Conservation (phyloP, 345 rosid genomes). For the Corchorus olitorius region DNA sequence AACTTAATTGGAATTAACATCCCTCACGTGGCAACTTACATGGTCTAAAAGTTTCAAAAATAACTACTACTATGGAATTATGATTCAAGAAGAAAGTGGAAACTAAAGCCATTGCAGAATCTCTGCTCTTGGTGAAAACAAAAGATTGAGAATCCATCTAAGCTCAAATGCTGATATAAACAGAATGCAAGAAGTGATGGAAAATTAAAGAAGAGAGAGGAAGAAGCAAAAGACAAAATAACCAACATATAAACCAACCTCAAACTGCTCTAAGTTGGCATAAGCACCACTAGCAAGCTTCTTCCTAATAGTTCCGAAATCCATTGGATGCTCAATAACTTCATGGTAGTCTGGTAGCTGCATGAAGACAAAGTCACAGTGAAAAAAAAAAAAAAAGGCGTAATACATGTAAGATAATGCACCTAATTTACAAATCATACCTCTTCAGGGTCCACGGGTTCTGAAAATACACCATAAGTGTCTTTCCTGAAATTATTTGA, state of each 20-base stretch:
- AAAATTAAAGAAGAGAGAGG: background rate
- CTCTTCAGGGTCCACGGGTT: conserved; percentile 74
- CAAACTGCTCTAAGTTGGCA: conserved; percentile 72
- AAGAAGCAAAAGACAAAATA: conserved; percentile 1
- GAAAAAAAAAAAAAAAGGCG: background rate
- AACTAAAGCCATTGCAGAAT: background rate
- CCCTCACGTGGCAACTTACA: background rate
- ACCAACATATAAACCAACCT: conserved; percentile 50
- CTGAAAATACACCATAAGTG: conserved; percentile 66
- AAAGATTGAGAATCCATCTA: background rate
- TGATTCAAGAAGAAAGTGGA: background rate
- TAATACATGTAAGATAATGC: conserved; percentile 6
- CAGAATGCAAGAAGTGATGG: background rate
- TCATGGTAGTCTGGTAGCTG: conserved; percentile 96
- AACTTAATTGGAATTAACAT: background rate
- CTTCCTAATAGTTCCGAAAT: conserved; percentile 69
- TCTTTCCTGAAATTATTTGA: conserved; percentile 59
- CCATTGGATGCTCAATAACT: conserved; percentile 81
- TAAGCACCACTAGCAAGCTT: conserved; percentile 63
- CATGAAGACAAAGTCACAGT: conserved; percentile 18
- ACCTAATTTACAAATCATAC: conserved; percentile 36
- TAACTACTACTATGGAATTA: conserved; percentile 8
- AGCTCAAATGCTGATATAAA: background rate
- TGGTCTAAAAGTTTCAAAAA: background rate
- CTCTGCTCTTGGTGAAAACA: background rate